Evolutionary conservation across 331 rosid species (phyloP), one percentile per base, ranked within the genome.

Genomic region (Acacia concinna): DNA sequence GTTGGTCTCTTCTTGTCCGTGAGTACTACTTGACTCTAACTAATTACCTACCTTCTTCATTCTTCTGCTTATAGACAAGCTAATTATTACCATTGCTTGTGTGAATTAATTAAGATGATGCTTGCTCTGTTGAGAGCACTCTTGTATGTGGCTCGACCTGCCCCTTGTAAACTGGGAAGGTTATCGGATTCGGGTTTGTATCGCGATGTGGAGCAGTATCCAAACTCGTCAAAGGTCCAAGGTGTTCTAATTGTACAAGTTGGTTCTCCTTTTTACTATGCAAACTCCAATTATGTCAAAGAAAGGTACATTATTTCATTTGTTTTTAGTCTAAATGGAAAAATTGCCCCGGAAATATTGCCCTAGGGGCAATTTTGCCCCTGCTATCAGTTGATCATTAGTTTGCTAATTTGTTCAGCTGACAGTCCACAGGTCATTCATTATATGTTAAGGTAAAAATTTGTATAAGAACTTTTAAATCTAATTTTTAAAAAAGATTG

Each of bases 221-320:
- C 88, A 1, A 75, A 10, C 20, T 23, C 79, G 40, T 74, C 96
- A 67, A 43, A 47, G 27, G 8, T 32, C 59, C 81, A 85, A 3
- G 97, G 97, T 20, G 10, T 95, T 71, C 57, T 91, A 5, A 66
- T 89, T 68, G 56, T 95, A 14, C 96, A 93, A 68, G 82, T 93
- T 32, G 97, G 99, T 71, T 95, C 99, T 41, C 97, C 99, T 23
- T n/a, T 95, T 81, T 95, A 91, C 84, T 95, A 85, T 84, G 91
- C 97, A 62, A 95, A 91, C 78, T 40, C 88, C 47, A 71, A 83
- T 35, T 95, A 95, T 17, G 28, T 95, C 5, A 89, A 87, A 81
- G 97, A 95, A 83, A 95, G 93, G 98, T 94, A 12, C 4, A 43
- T 43, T 2, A 12, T 20, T 49, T 6, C 57, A 20, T 49, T 6